These are phyloP conservation scores for Colletotrichum australisinense DNA, from an alignment of 2,329 filamentous ascomycete species.

Conservation along the genomic window DNA sequence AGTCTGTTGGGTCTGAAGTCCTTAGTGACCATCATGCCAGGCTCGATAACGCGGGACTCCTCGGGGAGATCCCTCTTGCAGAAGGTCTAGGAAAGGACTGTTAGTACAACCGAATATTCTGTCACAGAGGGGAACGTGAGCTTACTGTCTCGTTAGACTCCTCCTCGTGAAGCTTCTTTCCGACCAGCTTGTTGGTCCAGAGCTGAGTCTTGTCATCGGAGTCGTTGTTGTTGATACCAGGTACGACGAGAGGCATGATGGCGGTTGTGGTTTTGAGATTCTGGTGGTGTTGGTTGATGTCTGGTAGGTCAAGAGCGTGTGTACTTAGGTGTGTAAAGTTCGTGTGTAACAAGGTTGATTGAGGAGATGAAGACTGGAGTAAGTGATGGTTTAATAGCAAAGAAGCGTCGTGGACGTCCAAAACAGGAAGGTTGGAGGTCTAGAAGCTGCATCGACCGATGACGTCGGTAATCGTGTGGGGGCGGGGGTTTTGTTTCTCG, in stretches of 20 bases:
- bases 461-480: conserved; percentile 32
- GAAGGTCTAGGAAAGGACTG: conserved; percentile 59
- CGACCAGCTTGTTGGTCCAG: conserved; percentile 72
- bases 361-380: background rate
- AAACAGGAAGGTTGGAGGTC: conserved; percentile 2
- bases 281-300: background rate
- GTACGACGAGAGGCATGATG: conserved; percentile 75
- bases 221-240: conserved; percentile 63
- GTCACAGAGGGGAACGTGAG: background rate
- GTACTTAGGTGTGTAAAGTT: too few relatives aligned
- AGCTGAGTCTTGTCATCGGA: conserved; percentile 61
- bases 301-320: too few relatives aligned
- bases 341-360: too few relatives aligned
- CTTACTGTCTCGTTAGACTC: conserved; percentile 65
- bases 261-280: background rate
- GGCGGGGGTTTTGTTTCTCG: conserved; percentile 21
- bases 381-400: conserved; percentile 10
- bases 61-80: conserved; percentile 70
- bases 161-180: conserved; percentile 69
- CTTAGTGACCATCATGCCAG: conserved; percentile 68
- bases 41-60: conserved; percentile 66
- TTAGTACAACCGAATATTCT: background rate
- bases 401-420: background rate
- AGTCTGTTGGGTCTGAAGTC: conserved; percentile 66
- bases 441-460: conserved; percentile 21